Base-by-base conservation (phyloP, 2,329 filamentous ascomycete genomes). In the Chrysoporthe puriensis region DNA sequence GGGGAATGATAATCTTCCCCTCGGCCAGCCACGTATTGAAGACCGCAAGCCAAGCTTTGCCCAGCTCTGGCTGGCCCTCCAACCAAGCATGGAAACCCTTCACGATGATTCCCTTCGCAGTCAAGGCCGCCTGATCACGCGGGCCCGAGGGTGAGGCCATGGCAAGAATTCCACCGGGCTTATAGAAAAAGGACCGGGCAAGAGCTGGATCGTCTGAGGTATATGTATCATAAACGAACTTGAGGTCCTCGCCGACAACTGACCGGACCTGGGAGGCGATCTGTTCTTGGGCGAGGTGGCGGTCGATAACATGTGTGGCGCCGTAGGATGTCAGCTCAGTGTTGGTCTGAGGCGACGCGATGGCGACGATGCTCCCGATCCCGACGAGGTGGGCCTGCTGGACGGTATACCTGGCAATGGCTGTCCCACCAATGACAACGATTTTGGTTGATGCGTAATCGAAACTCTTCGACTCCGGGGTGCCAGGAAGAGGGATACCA, bases 151-250 rank as follows among this genome's bases (percentile, higher is more conserved):
- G 21, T 2, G 21, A 43, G 11, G 46, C 43, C 26, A 60, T n/a
- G 21, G 4, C 21, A 26, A 62, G 52, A 34, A 59, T 16, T 16
- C 52, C n/a, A 7, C n/a, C 50, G 9, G 32, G 54, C 18, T n/a
- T 36, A 1, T 56, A 59, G 34, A 59, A 66, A 42, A 69, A 64
- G 60, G 67, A 62, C 26, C 43, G 61, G 58, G 44, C n/a, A 46
- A 50, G 34, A 16, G 13, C n/a, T 18, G 46, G 34, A n/a, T 50
- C 44, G 8, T 32, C 42, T 9, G n/a, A 26, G 52, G 32, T 42
- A 11, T 59, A 59, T 8, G 43, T 59, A n/a, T 32, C 43, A 34
- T 36, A 42, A 8, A 65, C 42, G 8, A 59, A 60, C 18, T 50
- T 60, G 16, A 52, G 21, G n/a, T 52, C 44, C 54, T 46, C 14